Conservation (phyloP, 1,284 basidiomycete genomes). For the Papiliotrema laurentii region DNA sequence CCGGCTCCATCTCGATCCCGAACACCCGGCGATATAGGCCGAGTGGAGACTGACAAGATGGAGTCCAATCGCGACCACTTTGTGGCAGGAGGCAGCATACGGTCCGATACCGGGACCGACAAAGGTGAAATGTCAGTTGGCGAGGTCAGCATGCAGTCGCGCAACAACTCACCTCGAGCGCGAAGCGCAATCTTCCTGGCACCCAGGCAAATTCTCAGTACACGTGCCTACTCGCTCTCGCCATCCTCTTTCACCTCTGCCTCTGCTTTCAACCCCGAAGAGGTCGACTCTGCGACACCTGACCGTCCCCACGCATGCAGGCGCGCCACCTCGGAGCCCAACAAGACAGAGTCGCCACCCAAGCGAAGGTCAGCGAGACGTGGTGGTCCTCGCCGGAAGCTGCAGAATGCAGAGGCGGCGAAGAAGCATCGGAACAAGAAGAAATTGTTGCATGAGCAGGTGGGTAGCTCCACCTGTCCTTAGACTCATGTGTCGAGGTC, state of each 20-base stretch:
- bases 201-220: neutral
- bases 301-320: too few species aligned
- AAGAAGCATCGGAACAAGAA: slow-evolving; percentile 26
- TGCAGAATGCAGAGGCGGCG: slow-evolving; percentile 28
- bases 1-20: too few species aligned
- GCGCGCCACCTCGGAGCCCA: neutral
- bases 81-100: neutral
- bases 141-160: neutral
- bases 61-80: neutral
- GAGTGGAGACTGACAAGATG: neutral
- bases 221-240: neutral
- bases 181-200: neutral
- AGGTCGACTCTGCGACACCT: too few species aligned
- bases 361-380: slow-evolving; percentile 2
- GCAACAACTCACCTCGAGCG: too few species aligned
- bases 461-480: slow-evolving; percentile 7
- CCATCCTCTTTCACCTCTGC: too few species aligned
- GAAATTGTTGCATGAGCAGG: slow-evolving; percentile 16
- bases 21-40: too few species aligned
- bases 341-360: neutral
- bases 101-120: neutral
- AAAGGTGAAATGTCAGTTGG: too few species aligned
- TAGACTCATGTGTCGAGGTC: neutral
- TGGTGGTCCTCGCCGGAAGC: slow-evolving; percentile 13
- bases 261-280: too few species aligned